These are phyloP conservation scores for Lactarius evosmus DNA, from an alignment of 768 basidiomycete species.

Conservation along the genomic window DNA sequence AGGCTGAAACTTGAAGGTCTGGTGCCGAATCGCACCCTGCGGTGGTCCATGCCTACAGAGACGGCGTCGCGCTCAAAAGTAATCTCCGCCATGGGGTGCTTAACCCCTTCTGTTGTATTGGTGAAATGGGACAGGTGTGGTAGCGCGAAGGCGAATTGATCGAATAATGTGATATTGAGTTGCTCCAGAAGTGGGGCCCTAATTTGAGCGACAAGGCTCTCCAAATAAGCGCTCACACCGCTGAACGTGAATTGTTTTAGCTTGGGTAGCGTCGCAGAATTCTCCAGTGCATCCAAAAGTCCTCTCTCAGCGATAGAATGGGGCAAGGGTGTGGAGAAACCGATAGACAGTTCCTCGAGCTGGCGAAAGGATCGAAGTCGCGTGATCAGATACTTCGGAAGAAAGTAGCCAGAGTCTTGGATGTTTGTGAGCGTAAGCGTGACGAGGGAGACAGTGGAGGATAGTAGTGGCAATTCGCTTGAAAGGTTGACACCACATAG, in stretches of 20 bases:
- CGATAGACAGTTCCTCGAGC: conserved; percentile 12
- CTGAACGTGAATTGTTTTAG: neutral
- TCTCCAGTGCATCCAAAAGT: neutral
- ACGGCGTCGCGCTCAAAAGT: neutral
- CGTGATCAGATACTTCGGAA: neutral
- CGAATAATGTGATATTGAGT: neutral
- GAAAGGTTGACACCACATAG: conserved; percentile 4
- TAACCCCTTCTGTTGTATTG: neutral
- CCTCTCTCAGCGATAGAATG: neutral
- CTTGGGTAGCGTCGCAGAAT: neutral
- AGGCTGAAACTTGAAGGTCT: neutral
- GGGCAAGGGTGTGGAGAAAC: neutral
- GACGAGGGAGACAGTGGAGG: neutral
- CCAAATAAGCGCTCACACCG: neutral
- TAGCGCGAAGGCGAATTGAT: neutral
- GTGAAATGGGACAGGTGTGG: neutral
- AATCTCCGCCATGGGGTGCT: neutral
- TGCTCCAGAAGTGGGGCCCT: neutral
- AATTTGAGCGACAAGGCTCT: conserved; percentile 3
- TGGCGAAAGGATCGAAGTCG: neutral
- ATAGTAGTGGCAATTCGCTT: neutral
- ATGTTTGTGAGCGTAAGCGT: neutral
- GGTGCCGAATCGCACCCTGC: neutral
- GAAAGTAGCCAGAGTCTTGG: neutral
- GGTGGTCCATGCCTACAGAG: neutral